A percentile compares a stretch with the other conserved stretches of the same genome.
These are phyloP conservation scores for Fusarium verticillioides DNA, from an alignment of 2,329 filamentous ascomycete genomes.

Conservation along the genomic window DNA sequence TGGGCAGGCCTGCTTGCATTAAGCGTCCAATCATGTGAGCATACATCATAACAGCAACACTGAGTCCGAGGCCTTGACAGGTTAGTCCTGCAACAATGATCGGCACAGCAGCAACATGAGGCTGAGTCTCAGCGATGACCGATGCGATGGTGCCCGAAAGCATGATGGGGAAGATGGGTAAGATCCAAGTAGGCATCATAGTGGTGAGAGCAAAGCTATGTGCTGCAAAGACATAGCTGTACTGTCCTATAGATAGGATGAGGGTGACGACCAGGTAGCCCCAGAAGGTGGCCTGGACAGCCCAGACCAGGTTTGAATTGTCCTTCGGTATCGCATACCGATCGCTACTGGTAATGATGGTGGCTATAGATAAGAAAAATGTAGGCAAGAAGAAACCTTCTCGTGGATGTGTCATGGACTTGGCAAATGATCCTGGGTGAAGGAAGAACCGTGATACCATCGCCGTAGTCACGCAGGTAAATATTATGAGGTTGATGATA, in stretches of 20 bases:
- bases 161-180: constrained; percentile 82
- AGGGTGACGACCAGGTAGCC: constrained; percentile 70
- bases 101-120: constrained; percentile 64
- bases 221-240: constrained; percentile 71
- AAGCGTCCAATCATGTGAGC: constrained; percentile 75
- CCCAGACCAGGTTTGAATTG: constrained; percentile 65
- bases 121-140: constrained; percentile 71
- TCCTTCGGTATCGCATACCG: constrained; percentile 70
- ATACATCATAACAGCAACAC: constrained; percentile 76
- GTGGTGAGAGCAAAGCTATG: constrained; percentile 69
- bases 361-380: constrained; percentile 74
- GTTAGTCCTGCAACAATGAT: constrained; percentile 74
- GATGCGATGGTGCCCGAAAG: constrained; percentile 76
- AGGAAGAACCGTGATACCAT: constrained; percentile 71
- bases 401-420: constrained; percentile 69
- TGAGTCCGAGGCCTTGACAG: constrained; percentile 76
- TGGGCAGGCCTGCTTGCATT: constrained; percentile 72
- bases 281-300: constrained; percentile 75
- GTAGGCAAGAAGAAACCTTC: constrained; percentile 79
- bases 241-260: constrained; percentile 70
- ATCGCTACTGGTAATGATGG: constrained; percentile 73
- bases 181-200: constrained; percentile 79
- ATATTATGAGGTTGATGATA: constrained; percentile 74
- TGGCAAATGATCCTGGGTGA: constrained; percentile 62
- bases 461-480: constrained; percentile 62